Base-by-base conservation (phyloP, 352 stramenopile species). In the Phytophthora brassicae region DNA sequence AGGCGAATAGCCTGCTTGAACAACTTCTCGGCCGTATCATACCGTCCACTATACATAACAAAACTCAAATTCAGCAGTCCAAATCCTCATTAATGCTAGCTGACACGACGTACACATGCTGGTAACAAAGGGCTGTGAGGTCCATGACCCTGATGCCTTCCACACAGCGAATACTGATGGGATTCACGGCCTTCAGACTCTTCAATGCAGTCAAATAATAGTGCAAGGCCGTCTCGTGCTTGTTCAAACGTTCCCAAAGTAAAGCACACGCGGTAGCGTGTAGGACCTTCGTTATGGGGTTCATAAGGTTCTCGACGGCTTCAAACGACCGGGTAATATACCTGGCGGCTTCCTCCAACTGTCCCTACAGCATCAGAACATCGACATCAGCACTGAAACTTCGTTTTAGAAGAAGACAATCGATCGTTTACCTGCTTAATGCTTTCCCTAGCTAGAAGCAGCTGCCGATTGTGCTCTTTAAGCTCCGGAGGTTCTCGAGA, bases 191-290 rank as follows among this genome's bases (percentile, higher is more conserved):
- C 38, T 64, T 57, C 22, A 57, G 16, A 17, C n/a, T 56, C 56
- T 57, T 57, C 8, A 57, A 38, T 16, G 56, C 56, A 38, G 46
- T 57, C 29, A 46, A 46, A 38, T 64, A 64, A 38, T 39, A 64
- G 7, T 14, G 29, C 19, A 52, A 26, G 16, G 53, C 53, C 6
- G 53, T 42, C 33, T 49, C 53, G n/a, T 60, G 31, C 29, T 60
- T 7, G 26, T 36, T 33, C 26, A 64, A 4, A 3, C 9, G 9
- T 38, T 57, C 56, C 24, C 36, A 57, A 7, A 52, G 5, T 6
- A 0, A 17, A 8, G 45, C 56, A 28, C 49, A 50, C 24, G 9
- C 0, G 23, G 17, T 36, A 16, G 35, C 44, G 13, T 7, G 0
- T 19, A 29, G 13, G 24, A 56, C 36, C 12, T 16, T 64, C 33